These are phyloP conservation scores for Galeopsis tetrahit DNA, from an alignment of 257 asterid genomes.

Conservation along the genomic window DNA sequence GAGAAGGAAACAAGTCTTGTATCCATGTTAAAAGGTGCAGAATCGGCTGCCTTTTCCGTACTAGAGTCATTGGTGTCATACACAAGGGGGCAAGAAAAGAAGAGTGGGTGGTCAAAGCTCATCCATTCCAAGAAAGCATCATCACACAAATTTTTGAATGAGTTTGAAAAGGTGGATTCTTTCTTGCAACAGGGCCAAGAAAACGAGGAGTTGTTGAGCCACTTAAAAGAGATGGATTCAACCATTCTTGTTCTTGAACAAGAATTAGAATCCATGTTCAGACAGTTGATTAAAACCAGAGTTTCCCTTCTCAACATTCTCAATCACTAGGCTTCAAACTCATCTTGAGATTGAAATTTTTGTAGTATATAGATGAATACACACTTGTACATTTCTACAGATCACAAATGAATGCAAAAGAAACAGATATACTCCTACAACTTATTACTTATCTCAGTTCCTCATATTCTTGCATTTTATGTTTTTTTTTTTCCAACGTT, in stretches of 20 bases:
- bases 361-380: too few species aligned
- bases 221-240: too few species aligned
- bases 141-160: background rate
- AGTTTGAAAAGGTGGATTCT: background rate
- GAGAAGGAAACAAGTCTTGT: background rate
- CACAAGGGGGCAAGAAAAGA: constrained; percentile 27
- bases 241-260: too few species aligned
- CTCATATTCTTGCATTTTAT: background rate
- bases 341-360: too few species aligned
- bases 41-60: constrained; percentile 31
- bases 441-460: too few species aligned
- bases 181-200: background rate
- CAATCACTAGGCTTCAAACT: too few species aligned
- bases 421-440: background rate
- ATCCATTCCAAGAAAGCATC: constrained; percentile 27
- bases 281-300: too few species aligned
- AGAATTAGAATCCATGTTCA: too few species aligned
- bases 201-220: background rate
- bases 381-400: too few species aligned
- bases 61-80: constrained; percentile 39
- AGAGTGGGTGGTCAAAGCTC: constrained; percentile 37
- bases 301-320: too few species aligned
- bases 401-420: too few species aligned
- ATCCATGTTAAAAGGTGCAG: constrained; percentile 35
- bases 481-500: too few species aligned